Base-by-base conservation (phyloP, 352 stramenopile species). In the Globisporangium apiculatum region DNA sequence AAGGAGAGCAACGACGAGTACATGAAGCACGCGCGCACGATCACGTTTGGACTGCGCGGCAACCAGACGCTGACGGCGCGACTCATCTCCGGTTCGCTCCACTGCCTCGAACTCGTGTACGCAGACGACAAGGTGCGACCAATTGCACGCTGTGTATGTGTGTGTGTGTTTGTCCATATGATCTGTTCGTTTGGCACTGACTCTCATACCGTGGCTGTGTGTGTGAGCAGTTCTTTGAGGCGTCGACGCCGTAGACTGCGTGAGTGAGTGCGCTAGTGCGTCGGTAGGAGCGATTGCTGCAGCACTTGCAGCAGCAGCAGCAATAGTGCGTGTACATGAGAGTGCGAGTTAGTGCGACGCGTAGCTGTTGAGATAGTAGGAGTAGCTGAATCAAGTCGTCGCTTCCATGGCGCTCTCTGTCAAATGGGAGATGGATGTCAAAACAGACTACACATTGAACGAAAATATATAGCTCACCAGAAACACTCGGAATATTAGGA, bases 1-100 rank as follows among this genome's bases (percentile, higher is more conserved):
- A 89, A 86, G 53, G 76, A 94, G 46, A 90, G 68, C 62, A 83
- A 77, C 48, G 78, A 79, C 11, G 79, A 91, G 53, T 94, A 94
- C 71, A 74, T 74, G 49, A 66, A 69, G 48, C 85, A 88, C 65
- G 76, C 84, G 37, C 81, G 84, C 11, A 80, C 82, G 56, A 82
- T 94, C 62, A 89, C 82, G 42, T 91, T 94, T 67, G 80, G 79
- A 6, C 63, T 94, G 24, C 85, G 87, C 61, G 72, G 79, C 40
- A 88, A 91, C 67, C 63, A 67, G 35, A 62, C 67, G 31, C 75
- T 89, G 57, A 76, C 74, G 18, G 71, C 88, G 40, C 77, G 83
- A 24, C 74, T 94, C 35, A 75, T 86, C 53, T 77, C 73, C 4
- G 81, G 82, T 51, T 63, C 64, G 35, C 64, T 91, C 49, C 81